Conservation (phyloP, 2,329 filamentous ascomycete species). For the Colletotrichum lupini region DNA sequence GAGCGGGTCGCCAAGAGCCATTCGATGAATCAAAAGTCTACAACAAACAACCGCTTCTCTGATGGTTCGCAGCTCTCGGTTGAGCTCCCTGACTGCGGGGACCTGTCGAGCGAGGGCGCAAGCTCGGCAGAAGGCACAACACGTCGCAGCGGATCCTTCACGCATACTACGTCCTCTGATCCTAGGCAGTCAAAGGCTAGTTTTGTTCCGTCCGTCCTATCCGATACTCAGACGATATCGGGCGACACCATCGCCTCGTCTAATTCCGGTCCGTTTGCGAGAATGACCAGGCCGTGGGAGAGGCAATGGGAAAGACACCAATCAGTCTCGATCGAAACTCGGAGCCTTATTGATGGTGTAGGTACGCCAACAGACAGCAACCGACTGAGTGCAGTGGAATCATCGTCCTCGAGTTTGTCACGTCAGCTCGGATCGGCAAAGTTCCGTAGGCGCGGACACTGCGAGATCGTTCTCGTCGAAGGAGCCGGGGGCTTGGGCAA, state of each 20-base stretch:
- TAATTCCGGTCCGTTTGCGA: constrained; percentile 52
- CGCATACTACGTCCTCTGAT: constrained; percentile 56
- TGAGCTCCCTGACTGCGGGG: constrained; percentile 59
- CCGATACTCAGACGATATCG: constrained; percentile 53
- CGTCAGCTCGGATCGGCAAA: constrained; percentile 67
- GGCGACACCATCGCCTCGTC: constrained; percentile 60
- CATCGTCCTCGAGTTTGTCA: constrained; percentile 61
- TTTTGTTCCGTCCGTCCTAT: constrained; percentile 53
- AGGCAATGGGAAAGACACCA: constrained; percentile 66
- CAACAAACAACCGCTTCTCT: constrained; percentile 56
- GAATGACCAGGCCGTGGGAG: constrained; percentile 61
- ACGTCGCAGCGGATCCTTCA: constrained; percentile 61
- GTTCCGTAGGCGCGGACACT: constrained; percentile 70
- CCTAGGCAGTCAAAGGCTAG: constrained; percentile 50
- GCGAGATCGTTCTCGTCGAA: constrained; percentile 71
- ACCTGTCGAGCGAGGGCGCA: constrained; percentile 69
- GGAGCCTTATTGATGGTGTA: constrained; percentile 57
- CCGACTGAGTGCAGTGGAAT: constrained; percentile 57
- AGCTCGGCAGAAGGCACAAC: constrained; percentile 67
- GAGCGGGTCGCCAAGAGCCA: constrained; percentile 80
- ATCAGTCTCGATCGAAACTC: constrained; percentile 61
- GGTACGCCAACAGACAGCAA: constrained; percentile 50
- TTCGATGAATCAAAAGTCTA: constrained; percentile 54
- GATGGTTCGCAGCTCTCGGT: constrained; percentile 66
- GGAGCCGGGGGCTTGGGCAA: constrained; percentile 74